Evolutionary conservation across 495 filamentous ascomycete species (phyloP), one percentile per base, ranked within the genome.

Genomic region (Penicillium cataractarum): DNA sequence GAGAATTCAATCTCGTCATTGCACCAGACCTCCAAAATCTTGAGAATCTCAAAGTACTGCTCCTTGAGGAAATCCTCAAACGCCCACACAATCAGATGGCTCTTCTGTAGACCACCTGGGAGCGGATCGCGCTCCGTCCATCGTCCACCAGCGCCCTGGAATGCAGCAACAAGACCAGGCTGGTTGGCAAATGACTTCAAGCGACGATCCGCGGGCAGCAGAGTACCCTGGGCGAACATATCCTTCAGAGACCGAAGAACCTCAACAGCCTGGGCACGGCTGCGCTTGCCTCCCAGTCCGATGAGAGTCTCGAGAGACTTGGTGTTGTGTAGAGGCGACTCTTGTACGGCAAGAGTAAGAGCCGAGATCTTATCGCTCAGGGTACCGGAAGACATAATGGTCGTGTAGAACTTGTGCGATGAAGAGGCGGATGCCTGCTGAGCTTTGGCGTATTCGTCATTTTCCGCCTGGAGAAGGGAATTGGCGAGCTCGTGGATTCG

Each of bases 341-440:
- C 95, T 77, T 99, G 95, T 15, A 97, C 89, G 26, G 92, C 89
- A 50, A 99, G 80, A 2, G 95, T 99, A 66, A 97, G 77, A 6
- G 95, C 95, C 3, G 96, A 97, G 31, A 97, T 91, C 74, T 97
- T 98, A 77, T 99, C 95, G 35, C 92, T 95, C 55, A 97, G 83
- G 8, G 96, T 99, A 78, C 95, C 95, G 2, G 93, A 92, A 17
- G 92, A 79, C 95, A 99, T 97, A 73, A 99, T 96, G 6, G 92
- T 96, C 2, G 91, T 90, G 79, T 97, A 87, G 80, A 98, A 99
- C 74, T 90, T 95, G 70, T 93, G 88, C 10, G 93, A 90, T 1
- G 95, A 97, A 44, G 90, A 89, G 24, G 84, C 78, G 1, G 82
- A 81, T 10, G 79, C 73, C 57, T 83, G 65, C 65, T 83, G 64